A percentile compares a stretch with the other conserved stretches of the same genome.
Evolutionary conservation across 192 early-diverging fungal species (phyloP).

Genomic region (Linnemannia exigua): DNA sequence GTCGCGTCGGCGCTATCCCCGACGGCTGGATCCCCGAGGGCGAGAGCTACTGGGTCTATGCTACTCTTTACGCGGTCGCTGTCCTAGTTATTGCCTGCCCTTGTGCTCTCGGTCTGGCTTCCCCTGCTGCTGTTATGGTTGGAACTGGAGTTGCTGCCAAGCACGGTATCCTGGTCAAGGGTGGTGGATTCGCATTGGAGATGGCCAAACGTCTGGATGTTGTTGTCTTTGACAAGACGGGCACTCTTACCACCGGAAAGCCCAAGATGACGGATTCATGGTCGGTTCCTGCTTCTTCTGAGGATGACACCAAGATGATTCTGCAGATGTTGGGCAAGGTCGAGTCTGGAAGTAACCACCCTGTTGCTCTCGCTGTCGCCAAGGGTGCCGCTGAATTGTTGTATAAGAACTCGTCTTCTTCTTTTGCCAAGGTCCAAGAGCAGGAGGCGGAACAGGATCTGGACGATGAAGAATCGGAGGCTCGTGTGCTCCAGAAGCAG

Average conservation of each 20-base stretch:
- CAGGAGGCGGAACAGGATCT: slow-evolving; percentile 22
- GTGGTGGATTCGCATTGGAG: slow-evolving; percentile 83
- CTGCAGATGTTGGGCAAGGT: slow-evolving; percentile 62
- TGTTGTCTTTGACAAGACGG: slow-evolving; percentile 91
- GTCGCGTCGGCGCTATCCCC: slow-evolving; percentile 48
- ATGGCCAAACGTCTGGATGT: slow-evolving; percentile 69
- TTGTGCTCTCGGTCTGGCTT: slow-evolving; percentile 78
- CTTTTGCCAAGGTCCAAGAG: not conserved
- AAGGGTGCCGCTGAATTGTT: slow-evolving; percentile 23
- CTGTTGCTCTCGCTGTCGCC: slow-evolving; percentile 74
- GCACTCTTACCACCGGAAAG: slow-evolving; percentile 81
- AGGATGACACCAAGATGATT: slow-evolving; percentile 23
- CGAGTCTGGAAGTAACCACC: slow-evolving; percentile 75
- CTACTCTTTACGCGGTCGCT: slow-evolving; percentile 70
- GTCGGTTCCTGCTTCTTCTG: slow-evolving; percentile 12
- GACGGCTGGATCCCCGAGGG: slow-evolving; percentile 58
- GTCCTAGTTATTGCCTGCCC: slow-evolving; percentile 82
- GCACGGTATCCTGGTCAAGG: slow-evolving; percentile 77
- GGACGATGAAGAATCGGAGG: slow-evolving; percentile 18
- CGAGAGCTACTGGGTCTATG: slow-evolving; percentile 62
- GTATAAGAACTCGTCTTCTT: slow-evolving; percentile 1
- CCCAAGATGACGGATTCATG: slow-evolving; percentile 68
- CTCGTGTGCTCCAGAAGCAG: slow-evolving; percentile 25
- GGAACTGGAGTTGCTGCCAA: slow-evolving; percentile 78
- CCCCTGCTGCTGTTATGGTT: slow-evolving; percentile 82